Base-by-base conservation (phyloP, 2,329 filamentous ascomycete genomes). In the Fusarium hostae region DNA sequence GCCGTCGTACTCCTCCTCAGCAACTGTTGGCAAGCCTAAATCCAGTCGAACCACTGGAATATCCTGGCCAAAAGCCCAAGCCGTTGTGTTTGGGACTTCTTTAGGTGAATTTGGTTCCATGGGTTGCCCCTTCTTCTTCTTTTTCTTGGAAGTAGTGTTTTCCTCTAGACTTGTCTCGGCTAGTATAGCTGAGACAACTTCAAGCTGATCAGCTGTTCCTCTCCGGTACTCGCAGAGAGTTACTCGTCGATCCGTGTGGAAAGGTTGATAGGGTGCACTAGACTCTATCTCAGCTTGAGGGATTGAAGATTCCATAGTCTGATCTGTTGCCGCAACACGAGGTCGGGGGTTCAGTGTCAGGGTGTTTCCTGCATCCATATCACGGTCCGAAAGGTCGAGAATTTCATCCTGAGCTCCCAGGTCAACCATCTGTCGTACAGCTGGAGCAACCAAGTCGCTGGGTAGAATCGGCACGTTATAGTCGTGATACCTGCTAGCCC, bases 181-280 rank as follows among this genome's bases (percentile, higher is more conserved):
- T 35, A 87, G 75, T 18, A 84, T 78, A 6, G 77, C 78, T 30
- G 84, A 81, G 24, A 84, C 75, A 12, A 80, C 77, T 16, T 83
- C 79, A 15, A 80, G 52, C 22, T 80, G 75, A 39, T 81, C 74
- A 6, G 81, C 79, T 44, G 73, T 68, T 57, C 74, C 79, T 57
- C 75, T 71, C 39, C 78, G 81, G 77, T 91, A 93, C 44, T 94
- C 87, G 73, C 90, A 92, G 32, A 98, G 85, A n/a, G 87, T 89
- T 47, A 98, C 93, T 6, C 95, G 90, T 59, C 90, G 89, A 77
- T 98, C 95, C 0, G 95, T 96, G 79, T 98, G 95, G 83, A 98
- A 98, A 2, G 96, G 95, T 77, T 97, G 95, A 76, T 97, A 98
- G 4, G 95, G 94, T 8, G 95, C 93, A 77, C 95, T 98, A 3